Percentiles rank a stretch among this genome's conserved stretches.
These are phyloP conservation scores for Euptelea pleiosperma DNA, from an alignment of 164 flowering plant species.

Conservation along the genomic window DNA sequence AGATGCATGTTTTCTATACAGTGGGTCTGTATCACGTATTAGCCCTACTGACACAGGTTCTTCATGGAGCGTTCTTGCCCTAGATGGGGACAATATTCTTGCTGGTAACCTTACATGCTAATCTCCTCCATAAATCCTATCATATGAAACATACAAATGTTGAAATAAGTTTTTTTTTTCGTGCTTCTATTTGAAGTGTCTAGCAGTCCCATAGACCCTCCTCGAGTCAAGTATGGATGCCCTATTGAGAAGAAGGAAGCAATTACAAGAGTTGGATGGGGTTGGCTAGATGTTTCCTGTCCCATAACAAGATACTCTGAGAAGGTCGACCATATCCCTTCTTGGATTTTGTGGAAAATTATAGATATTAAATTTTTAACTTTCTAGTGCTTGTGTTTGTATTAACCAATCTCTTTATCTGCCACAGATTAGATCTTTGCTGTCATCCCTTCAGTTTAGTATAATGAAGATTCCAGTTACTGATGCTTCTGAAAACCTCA, in stretches of 20 bases:
- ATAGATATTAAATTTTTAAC: neutral
- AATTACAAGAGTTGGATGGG: conserved; percentile 43
- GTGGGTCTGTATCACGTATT: conserved; percentile 62
- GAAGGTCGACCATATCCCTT: conserved; percentile 40
- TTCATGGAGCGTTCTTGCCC: conserved; percentile 76
- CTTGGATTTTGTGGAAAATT: neutral
- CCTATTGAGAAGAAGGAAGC: conserved; percentile 24
- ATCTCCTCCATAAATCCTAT: neutral
- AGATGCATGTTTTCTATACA: conserved; percentile 22
- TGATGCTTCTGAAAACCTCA: conserved; percentile 41
- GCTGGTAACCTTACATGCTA: conserved; percentile 53
- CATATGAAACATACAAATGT: neutral
- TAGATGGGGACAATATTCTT: conserved; percentile 76
- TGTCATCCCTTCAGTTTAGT: conserved; percentile 59
- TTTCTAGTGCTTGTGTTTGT: neutral
- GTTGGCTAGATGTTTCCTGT: conserved; percentile 68
- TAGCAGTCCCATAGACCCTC: conserved; percentile 81
- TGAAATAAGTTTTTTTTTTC: conserved; percentile 1
- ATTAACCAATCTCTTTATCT: neutral
- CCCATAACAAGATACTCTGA: conserved; percentile 56
- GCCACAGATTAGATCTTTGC: conserved; percentile 52
- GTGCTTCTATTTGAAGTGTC: conserved; percentile 43
- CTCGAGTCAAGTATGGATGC: conserved; percentile 69
- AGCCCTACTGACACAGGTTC: conserved; percentile 55
- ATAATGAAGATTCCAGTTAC: conserved; percentile 77